phyloP scores from a whole-genome alignment of 2,329 filamentous ascomycete genomes.

The Seiridium unicorne region DNA sequence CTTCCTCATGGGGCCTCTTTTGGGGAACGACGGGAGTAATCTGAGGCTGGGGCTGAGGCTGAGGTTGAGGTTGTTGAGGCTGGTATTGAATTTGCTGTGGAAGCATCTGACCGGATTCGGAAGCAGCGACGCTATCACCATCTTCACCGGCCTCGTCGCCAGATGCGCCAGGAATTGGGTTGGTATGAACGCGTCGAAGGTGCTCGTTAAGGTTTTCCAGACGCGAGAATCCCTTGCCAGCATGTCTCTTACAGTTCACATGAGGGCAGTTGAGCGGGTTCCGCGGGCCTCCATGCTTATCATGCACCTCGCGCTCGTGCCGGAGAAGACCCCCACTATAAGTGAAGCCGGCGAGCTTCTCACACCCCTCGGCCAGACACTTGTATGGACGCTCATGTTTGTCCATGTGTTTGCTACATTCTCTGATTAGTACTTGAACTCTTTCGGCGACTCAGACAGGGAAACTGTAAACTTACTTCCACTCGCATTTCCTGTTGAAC shows the following conservation, averaged over 20 bases:
- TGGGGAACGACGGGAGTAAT: constrained; percentile 25
- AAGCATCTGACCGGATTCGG: not conserved
- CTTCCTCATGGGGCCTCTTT: constrained; percentile 49
- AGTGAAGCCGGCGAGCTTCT: constrained; percentile 90
- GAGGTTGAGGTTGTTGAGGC: not conserved
- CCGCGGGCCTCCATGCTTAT: constrained; percentile 84
- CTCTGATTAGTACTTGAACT: constrained; percentile 16
- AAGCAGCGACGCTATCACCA: constrained; percentile 33
- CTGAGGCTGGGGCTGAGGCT: constrained; percentile 10
- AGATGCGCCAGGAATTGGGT: constrained; percentile 27
- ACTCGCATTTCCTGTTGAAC: constrained; percentile 86
- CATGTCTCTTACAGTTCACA: constrained; percentile 82
- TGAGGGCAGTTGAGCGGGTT: constrained; percentile 86
- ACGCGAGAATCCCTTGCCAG: constrained; percentile 85
- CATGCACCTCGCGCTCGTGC: constrained; percentile 91
- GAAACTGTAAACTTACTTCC: constrained; percentile 68
- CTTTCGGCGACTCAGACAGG: not conserved
- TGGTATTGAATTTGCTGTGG: not conserved
- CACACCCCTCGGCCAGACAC: constrained; percentile 78
- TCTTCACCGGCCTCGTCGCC: constrained; percentile 32
- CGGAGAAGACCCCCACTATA: constrained; percentile 88
- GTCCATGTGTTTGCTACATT: constrained; percentile 89
- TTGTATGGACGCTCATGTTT: constrained; percentile 94
- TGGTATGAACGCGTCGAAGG: constrained; percentile 80
- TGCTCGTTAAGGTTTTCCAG: constrained; percentile 95